A percentile compares a stretch with the other conserved stretches of the same genome.
phyloP scores from a whole-genome alignment of 2,329 filamentous ascomycete genomes.

The Claviceps pazoutovae region DNA sequence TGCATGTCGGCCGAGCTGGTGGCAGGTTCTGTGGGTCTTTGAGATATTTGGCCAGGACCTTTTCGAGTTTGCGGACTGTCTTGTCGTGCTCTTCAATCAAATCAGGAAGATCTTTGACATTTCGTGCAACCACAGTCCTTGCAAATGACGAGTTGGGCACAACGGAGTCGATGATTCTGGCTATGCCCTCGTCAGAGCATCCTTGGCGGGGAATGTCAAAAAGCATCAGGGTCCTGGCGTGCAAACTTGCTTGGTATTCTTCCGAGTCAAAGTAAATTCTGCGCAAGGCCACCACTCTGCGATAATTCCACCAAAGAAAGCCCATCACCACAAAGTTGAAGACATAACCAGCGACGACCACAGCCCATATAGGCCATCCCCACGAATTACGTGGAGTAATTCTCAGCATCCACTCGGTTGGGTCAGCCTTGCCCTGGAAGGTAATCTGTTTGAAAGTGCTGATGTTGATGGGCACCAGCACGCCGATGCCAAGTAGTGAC shows the following conservation, averaged over 20 bases:
- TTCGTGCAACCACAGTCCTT: slow-evolving; percentile 71
- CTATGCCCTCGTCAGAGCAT: slow-evolving; percentile 74
- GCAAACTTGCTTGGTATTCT: slow-evolving; percentile 79
- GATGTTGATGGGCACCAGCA: slow-evolving; percentile 73
- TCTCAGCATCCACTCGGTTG: slow-evolving; percentile 35
- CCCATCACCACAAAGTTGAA: slow-evolving; percentile 64
- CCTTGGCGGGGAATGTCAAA: slow-evolving; percentile 71
- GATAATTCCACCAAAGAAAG: slow-evolving; percentile 87
- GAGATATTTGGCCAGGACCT: slow-evolving; percentile 75
- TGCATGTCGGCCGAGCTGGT: slow-evolving; percentile 60
- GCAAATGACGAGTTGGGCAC: slow-evolving; percentile 68
- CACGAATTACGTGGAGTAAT: slow-evolving; percentile 46
- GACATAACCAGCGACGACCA: slow-evolving; percentile 44
- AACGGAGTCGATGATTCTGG: slow-evolving; percentile 67
- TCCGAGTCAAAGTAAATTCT: slow-evolving; percentile 70
- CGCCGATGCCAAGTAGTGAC: slow-evolving; percentile 55
- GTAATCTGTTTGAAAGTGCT: slow-evolving; percentile 20
- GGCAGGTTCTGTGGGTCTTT: slow-evolving; percentile 76
- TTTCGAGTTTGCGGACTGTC: slow-evolving; percentile 69
- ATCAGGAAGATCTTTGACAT: slow-evolving; percentile 78
- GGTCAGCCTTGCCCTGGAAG: slow-evolving; percentile 8
- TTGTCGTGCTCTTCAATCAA: slow-evolving; percentile 75
- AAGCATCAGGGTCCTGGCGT: slow-evolving; percentile 60
- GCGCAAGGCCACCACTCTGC: slow-evolving; percentile 54
- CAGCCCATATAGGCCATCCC: slow-evolving; percentile 41